These are phyloP conservation scores for Phytophthora crassamura DNA, from an alignment of 352 stramenopile species.

Conservation along the genomic window DNA sequence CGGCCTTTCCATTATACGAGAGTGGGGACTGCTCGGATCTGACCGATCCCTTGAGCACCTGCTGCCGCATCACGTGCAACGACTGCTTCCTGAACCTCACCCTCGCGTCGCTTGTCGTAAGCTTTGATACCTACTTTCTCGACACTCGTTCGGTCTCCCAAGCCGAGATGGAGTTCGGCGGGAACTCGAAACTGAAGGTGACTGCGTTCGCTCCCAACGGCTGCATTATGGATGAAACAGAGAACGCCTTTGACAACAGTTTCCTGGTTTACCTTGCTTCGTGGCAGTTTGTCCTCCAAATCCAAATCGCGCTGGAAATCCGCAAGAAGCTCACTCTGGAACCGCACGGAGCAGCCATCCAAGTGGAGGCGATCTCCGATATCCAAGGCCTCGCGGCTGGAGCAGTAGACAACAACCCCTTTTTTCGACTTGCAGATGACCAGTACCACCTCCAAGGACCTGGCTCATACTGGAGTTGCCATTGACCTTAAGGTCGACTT, in stretches of 20 bases:
- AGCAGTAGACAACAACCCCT: background rate
- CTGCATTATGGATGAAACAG: background rate
- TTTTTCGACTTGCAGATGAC: background rate
- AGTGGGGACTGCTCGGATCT: constrained; percentile 1
- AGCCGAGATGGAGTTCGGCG: constrained; percentile 7
- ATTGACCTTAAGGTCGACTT: background rate
- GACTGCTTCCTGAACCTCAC: constrained; percentile 1
- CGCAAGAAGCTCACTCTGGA: background rate
- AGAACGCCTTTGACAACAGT: background rate
- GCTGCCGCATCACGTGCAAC: constrained; percentile 3
- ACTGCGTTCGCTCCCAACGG: constrained; percentile 12
- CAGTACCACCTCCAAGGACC: background rate
- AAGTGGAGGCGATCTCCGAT: constrained; percentile 1
- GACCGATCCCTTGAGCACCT: background rate
- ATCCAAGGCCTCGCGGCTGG: background rate
- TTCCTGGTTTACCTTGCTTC: background rate
- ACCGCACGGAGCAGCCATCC: background rate
- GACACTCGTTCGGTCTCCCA: background rate
- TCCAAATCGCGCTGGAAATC: constrained; percentile 5
- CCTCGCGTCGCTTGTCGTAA: background rate
- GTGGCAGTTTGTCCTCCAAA: background rate
- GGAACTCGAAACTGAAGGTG: background rate
- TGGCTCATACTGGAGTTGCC: background rate
- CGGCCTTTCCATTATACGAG: background rate
- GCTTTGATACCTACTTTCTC: background rate